A percentile compares a stretch with the other conserved stretches of the same genome.
Evolutionary conservation across 768 basidiomycete species (phyloP).

Genomic region (Lactifluus pinguis): DNA sequence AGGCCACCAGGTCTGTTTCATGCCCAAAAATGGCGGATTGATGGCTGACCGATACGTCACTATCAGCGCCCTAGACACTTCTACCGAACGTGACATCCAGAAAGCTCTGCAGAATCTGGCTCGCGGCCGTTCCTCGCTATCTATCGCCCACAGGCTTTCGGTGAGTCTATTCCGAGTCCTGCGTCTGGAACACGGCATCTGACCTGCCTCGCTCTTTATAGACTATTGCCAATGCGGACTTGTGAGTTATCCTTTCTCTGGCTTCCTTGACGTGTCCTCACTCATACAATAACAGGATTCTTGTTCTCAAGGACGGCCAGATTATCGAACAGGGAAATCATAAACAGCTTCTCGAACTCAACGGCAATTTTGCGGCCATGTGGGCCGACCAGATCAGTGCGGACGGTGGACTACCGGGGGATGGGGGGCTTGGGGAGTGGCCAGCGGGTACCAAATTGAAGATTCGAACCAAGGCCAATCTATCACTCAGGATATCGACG

Average conservation of each 20-base stretch:
- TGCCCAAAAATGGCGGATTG: not conserved
- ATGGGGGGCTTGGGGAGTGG: slow-evolving; percentile 32
- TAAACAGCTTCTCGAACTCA: slow-evolving; percentile 60
- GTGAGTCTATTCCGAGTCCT: slow-evolving; percentile 31
- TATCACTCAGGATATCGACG: slow-evolving; percentile 4
- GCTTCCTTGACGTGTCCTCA: slow-evolving; percentile 8
- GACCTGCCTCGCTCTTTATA: slow-evolving; percentile 27
- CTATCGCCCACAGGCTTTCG: slow-evolving; percentile 69
- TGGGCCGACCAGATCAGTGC: slow-evolving; percentile 80
- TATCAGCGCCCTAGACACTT: slow-evolving; percentile 69
- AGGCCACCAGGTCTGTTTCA: slow-evolving; percentile 52
- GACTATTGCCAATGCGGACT: slow-evolving; percentile 43
- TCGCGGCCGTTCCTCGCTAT: slow-evolving; percentile 51
- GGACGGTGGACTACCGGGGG: slow-evolving; percentile 42
- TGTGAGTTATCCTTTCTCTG: slow-evolving; percentile 27
- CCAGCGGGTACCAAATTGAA: slow-evolving; percentile 39
- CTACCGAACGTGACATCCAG: slow-evolving; percentile 59
- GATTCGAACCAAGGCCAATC: slow-evolving; percentile 10
- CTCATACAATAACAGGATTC: slow-evolving; percentile 44
- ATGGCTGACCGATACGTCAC: not conserved
- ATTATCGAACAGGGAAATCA: slow-evolving; percentile 62
- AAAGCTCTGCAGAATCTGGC: slow-evolving; percentile 76
- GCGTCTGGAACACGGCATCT: slow-evolving; percentile 1
- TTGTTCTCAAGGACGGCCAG: slow-evolving; percentile 85
- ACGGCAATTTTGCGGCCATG: slow-evolving; percentile 75